Percentiles rank a stretch among this genome's conserved stretches.
Evolutionary conservation across 2,329 filamentous ascomycete genomes (phyloP).

Genomic region (Fusarium camptoceras): DNA sequence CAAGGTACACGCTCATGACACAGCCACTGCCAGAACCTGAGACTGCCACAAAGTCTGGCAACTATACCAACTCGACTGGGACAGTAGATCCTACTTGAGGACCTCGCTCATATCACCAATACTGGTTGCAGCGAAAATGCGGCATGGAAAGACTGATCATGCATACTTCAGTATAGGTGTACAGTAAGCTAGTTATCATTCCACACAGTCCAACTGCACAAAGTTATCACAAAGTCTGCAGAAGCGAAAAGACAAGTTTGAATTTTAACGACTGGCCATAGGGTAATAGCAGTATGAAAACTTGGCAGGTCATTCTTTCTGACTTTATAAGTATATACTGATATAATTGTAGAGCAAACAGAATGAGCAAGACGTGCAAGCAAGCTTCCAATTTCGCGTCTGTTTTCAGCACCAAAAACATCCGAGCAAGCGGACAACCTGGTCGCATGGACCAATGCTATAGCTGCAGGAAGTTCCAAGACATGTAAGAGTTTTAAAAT

Average conservation of each 20-base stretch:
- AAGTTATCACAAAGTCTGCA: constrained; percentile 6
- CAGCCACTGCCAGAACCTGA: neutral
- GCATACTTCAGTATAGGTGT: neutral
- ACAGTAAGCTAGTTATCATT: constrained; percentile 12
- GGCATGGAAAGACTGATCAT: neutral
- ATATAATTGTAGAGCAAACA: neutral
- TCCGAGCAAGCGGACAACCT: neutral
- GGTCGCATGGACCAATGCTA: neutral
- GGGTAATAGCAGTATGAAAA: neutral
- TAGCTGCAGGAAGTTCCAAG: neutral
- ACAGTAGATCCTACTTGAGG: neutral
- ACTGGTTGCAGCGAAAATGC: neutral
- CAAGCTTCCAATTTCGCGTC: neutral
- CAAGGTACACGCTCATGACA: neutral
- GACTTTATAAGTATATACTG: neutral
- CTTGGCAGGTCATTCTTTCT: neutral
- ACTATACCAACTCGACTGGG: neutral
- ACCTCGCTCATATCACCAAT: neutral
- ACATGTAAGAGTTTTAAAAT: neutral
- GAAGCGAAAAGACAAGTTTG: constrained; percentile 33
- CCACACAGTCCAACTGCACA: constrained; percentile 22
- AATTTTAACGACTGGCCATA: constrained; percentile 37
- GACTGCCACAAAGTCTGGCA: neutral
- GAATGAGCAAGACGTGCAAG: neutral
- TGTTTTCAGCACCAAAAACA: neutral